These are phyloP conservation scores for Fusarium guadeloupense DNA, from an alignment of 2,329 filamentous ascomycete species.

Conservation along the genomic window DNA sequence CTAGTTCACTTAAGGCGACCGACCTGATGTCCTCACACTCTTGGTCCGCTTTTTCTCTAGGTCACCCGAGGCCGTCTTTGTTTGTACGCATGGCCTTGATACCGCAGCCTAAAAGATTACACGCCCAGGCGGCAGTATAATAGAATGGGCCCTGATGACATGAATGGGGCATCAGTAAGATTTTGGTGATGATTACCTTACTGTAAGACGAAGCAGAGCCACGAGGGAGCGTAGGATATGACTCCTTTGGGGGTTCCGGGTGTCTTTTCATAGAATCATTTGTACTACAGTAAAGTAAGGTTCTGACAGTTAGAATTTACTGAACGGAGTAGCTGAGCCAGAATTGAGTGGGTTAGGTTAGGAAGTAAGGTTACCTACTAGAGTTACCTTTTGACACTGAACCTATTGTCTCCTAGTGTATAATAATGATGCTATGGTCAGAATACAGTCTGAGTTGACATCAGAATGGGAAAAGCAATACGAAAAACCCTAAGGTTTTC, in stretches of 20 bases:
- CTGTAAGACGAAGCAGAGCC: slow-evolving; percentile 6
- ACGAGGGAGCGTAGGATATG: not conserved
- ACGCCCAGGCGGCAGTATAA: slow-evolving; percentile 17
- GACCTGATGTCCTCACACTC: slow-evolving; percentile 5
- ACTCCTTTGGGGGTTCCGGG: not conserved
- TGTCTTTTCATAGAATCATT: not conserved
- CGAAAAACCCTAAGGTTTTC: too few relatives aligned
- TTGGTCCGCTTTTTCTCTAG: slow-evolving; percentile 16
- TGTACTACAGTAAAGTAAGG: not conserved
- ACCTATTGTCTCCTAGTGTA: slow-evolving; percentile 9
- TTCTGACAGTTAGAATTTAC: not conserved
- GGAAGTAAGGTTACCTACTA: not conserved
- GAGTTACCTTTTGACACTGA: not conserved
- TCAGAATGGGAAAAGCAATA: too few relatives aligned
- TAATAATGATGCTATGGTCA: slow-evolving; percentile 18
- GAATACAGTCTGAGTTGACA: not conserved
- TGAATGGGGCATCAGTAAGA: slow-evolving; percentile 11
- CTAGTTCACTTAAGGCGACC: slow-evolving; percentile 4
- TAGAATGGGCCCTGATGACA: slow-evolving; percentile 27
- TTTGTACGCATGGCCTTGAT: slow-evolving; percentile 10
- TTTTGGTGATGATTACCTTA: slow-evolving; percentile 3
- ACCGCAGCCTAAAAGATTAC: slow-evolving; percentile 25
- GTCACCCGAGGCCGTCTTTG: slow-evolving; percentile 32
- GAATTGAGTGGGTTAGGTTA: slow-evolving; percentile 22
- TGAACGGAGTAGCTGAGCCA: slow-evolving; percentile 12